Evolutionary conservation across 2,329 filamentous ascomycete genomes (phyloP).

Genomic region (Xylaria sp.): DNA sequence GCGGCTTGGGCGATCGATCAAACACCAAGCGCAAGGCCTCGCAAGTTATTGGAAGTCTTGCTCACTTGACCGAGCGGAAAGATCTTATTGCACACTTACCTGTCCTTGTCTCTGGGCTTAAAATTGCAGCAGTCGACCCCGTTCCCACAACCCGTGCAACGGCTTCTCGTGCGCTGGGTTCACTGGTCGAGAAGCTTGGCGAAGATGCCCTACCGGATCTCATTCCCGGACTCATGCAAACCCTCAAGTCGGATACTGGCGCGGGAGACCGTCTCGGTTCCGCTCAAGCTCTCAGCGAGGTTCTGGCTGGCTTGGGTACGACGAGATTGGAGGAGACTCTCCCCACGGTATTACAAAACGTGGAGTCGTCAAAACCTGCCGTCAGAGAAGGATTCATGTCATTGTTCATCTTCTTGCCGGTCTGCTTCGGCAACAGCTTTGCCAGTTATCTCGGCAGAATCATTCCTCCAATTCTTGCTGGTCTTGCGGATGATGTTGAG

Average conservation of each 20-base stretch:
- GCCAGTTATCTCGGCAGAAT: slow-evolving; percentile 93
- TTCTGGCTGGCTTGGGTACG: slow-evolving; percentile 92
- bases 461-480: slow-evolving; percentile 91
- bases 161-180: slow-evolving; percentile 92
- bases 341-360: slow-evolving; percentile 94
- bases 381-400: slow-evolving; percentile 99
- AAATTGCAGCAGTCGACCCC: slow-evolving; percentile 87
- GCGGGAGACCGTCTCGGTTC: slow-evolving; percentile 95
- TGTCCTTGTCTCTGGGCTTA: slow-evolving; percentile 87
- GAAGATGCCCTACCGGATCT: slow-evolving; percentile 96
- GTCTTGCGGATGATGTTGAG: slow-evolving; percentile 93
- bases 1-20: slow-evolving; percentile 87
- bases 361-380: slow-evolving; percentile 84
- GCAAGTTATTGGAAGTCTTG: slow-evolving; percentile 96
- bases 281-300: slow-evolving; percentile 93
- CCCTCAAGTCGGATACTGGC: slow-evolving; percentile 94
- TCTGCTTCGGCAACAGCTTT: slow-evolving; percentile 98
- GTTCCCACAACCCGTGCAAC: slow-evolving; percentile 96
- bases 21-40: slow-evolving; percentile 95
- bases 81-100: slow-evolving; percentile 90
- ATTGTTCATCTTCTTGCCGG: slow-evolving; percentile 97
- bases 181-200: slow-evolving; percentile 95
- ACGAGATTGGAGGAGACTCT: slow-evolving; percentile 91
- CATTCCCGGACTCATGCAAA: slow-evolving; percentile 96
- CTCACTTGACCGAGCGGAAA: slow-evolving; percentile 94